These are phyloP conservation scores for Ricinus communis DNA, from an alignment of 345 rosid species.

Conservation along the genomic window DNA sequence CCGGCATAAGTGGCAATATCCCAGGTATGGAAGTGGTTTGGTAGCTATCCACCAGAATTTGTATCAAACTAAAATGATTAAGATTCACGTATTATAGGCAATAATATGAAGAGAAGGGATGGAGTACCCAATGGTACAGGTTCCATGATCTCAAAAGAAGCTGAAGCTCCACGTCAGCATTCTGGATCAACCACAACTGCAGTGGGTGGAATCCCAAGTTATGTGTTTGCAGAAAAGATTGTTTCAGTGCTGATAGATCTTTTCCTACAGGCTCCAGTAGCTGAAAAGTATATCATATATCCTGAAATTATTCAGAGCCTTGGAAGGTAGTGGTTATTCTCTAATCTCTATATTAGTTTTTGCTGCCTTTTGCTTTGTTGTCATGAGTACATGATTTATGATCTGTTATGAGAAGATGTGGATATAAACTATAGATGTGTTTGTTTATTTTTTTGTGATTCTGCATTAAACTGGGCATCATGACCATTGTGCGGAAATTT, in stretches of 20 bases:
- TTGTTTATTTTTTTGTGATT: not conserved
- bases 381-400: not conserved
- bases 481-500: not conserved
- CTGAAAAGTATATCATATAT: slow-evolving; percentile 63
- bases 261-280: slow-evolving; percentile 60
- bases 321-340: slow-evolving; percentile 58
- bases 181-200: slow-evolving; percentile 30
- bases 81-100: slow-evolving; percentile 31
- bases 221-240: slow-evolving; percentile 72
- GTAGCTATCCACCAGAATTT: slow-evolving; percentile 15
- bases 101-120: slow-evolving; percentile 25
- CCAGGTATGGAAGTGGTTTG: slow-evolving; percentile 36
- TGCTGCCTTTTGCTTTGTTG: slow-evolving; percentile 1
- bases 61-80: slow-evolving; percentile 15
- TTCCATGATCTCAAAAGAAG: slow-evolving; percentile 35
- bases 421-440: not conserved
- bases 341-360: slow-evolving; percentile 2
- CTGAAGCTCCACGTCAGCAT: slow-evolving; percentile 33
- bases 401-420: not conserved
- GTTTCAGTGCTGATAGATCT: slow-evolving; percentile 79
- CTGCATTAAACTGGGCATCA: not conserved
- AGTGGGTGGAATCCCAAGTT: slow-evolving; percentile 41
- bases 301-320: slow-evolving; percentile 83
- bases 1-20: slow-evolving; percentile 33
- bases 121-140: slow-evolving; percentile 46